Evolutionary conservation across 2,329 filamentous ascomycete species (phyloP), one percentile per base, ranked within the genome.

Genomic region (Fusarium beomiforme): DNA sequence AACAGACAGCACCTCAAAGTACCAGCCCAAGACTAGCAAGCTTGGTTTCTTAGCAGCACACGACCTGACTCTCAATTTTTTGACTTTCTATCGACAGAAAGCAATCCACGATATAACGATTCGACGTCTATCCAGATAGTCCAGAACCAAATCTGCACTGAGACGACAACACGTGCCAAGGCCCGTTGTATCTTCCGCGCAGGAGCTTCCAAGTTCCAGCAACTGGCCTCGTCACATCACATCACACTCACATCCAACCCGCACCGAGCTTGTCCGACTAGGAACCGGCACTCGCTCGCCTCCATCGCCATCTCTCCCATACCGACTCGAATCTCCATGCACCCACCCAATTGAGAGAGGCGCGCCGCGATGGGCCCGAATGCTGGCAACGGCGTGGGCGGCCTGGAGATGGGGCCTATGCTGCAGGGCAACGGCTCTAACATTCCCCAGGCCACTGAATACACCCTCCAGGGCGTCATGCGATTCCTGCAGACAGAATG

Each of bases 401-500:
- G 82, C 64, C 82, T 84, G 81, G 85, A 86, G 54, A 81, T 82
- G 78, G 80, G 76, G 71, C 80, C 77, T 72, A 81, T 79, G 78
- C 84, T 83, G 83, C 83, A 83, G 78, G 78, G 81, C 73, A 82
- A 83, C 76, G 80, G 81, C 75, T 76, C 81, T 66, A 86, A 85
- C 78, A 84, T 88, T 73, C 88, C 87, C 43, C 86, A 86, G 75
- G 87, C 87, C 69, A 90, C 88, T 68, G 88, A 90, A 74, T 90
- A 90, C 75, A 90, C 88, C 10, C 80, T 90, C 39, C 88, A 90
- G 81, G 88, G 96, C 79, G 96, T 99, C 39, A 99, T 99, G 96
- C 95, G 96, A 82, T 99, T 99, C 81, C 90, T 99, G 41, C 96
- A 99, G 84, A 96, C 96, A 50, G 95, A 99, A 88, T 99, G 96